Evolutionary conservation across 2,329 filamentous ascomycete species (phyloP), one percentile per base, ranked within the genome.

Genomic region (Hypocreales sp.): DNA sequence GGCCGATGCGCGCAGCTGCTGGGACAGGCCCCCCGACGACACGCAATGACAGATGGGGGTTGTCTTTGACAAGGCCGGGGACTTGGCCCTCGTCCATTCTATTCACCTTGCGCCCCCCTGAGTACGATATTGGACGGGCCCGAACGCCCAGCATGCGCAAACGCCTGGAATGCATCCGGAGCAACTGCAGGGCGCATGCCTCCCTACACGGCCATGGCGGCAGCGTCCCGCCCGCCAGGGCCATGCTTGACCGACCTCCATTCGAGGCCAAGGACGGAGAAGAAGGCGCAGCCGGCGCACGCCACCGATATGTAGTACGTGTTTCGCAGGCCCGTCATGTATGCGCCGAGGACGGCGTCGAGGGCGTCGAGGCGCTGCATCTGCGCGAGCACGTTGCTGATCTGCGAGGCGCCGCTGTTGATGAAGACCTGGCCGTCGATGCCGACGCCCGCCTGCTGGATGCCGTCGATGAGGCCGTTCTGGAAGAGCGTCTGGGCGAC

Each of bases 401-500:
- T 58, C 40, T 67, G 49, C 3, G 59, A 61, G 8, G 64, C 66
- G 29, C 67, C 67, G 26, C 55, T 60, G 40, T 64, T 56, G 41
- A 68, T 57, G 35, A 72, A 64, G 27, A 59, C 40, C 6, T 43
- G 39, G 0, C 61, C 50, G 20, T 64, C 50, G n/a, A 72, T 42
- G n/a, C 48, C 47, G 2, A 61, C 55, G 10, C 57, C 51, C 32
- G 56, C 44, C 3, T 40, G 31, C n/a, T 42, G 35, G 4, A 82
- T 53, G 20, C 64, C 56, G 4, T 57, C 46, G 24, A 70, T 52
- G 12, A 81, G 53, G 0, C 63, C 67, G 40, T 79, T 78, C 35
- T 70, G 64, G 53, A 81, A 79, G 24, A 79, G 60, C 13, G 72
- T 69, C 45, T 81, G 71, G 0, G 67, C 67, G 8, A 78, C 67